Evolutionary conservation across 139 green algal species (phyloP).

Genomic region (Eudorina sp.): DNA sequence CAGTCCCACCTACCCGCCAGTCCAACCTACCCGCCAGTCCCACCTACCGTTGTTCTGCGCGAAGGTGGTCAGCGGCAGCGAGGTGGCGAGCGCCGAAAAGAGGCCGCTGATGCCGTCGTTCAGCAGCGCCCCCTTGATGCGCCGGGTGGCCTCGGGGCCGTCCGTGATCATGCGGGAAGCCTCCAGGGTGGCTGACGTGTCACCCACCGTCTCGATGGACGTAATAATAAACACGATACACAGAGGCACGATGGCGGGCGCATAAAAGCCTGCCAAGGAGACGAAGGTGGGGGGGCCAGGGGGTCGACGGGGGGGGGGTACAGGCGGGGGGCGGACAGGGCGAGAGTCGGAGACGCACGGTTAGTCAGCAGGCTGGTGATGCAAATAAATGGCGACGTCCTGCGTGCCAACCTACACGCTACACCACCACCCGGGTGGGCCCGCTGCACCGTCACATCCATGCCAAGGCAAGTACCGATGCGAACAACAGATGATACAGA

Average conservation of each 20-base stretch:
- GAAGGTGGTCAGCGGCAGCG: conserved; percentile 81
- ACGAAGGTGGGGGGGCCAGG: background rate
- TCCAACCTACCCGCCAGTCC: no score
- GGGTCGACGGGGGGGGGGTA: no score
- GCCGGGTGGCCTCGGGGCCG: conserved; percentile 49
- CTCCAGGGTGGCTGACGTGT: conserved; percentile 83
- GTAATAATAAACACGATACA: conserved; percentile 62
- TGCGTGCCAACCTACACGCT: no score
- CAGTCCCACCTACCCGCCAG: no score
- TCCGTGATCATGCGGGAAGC: conserved; percentile 59
- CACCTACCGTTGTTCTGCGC: conserved; percentile 81
- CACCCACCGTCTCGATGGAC: conserved; percentile 80
- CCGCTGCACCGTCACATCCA: no score
- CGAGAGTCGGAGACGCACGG: no score
- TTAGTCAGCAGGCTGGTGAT: no score
- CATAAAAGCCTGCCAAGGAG: conserved; percentile 58
- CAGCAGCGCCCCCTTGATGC: conserved; percentile 75
- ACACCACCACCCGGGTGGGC: no score
- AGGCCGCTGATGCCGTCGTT: conserved; percentile 75
- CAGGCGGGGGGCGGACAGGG: no score
- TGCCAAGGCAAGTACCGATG: no score
- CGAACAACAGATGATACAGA: background rate
- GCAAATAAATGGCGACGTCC: no score
- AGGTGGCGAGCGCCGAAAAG: conserved; percentile 71
- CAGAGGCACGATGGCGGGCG: conserved; percentile 62